A percentile compares a stretch with the other conserved stretches of the same genome.
Conservation (phyloP, 1,284 basidiomycete species). For the Kwoniella shivajii region DNA sequence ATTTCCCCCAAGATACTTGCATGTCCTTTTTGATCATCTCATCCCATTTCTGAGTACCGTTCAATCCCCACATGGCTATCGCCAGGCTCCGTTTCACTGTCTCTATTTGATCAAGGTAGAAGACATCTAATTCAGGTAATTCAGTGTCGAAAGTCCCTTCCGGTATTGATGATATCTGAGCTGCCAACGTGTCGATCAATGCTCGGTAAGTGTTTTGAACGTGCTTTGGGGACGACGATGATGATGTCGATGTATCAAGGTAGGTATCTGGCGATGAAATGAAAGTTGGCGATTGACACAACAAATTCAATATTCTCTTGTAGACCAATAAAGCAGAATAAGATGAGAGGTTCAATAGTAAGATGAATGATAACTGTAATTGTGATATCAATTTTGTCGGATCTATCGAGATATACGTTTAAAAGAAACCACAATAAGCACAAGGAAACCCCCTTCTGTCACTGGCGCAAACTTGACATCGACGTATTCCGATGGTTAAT, state of each 20-base stretch:
- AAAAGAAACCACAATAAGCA: too few relatives aligned
- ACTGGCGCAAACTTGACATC: too few relatives aligned
- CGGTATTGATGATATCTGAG: conserved; percentile 49
- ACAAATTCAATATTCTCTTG: conserved; percentile 51
- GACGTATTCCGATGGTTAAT: too few relatives aligned
- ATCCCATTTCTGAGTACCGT: not conserved
- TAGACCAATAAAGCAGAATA: conserved; percentile 52
- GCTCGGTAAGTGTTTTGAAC: conserved; percentile 14
- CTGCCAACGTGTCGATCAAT: conserved; percentile 39
- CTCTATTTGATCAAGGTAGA: conserved; percentile 48
- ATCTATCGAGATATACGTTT: too few relatives aligned
- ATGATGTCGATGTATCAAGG: not conserved
- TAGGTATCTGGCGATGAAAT: conserved; percentile 5
- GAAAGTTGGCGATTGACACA: conserved; percentile 39
- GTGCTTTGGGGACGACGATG: not conserved
- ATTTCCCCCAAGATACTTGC: conserved; percentile 4
- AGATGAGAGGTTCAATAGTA: conserved; percentile 54
- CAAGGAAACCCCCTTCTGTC: too few relatives aligned
- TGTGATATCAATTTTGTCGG: conserved; percentile 45
- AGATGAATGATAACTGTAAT: conserved; percentile 54
- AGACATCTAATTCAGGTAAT: conserved; percentile 53
- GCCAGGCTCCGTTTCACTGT: conserved; percentile 34
- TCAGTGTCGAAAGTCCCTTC: conserved; percentile 51
- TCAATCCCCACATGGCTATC: conserved; percentile 7
- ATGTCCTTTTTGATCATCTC: conserved; percentile 17